Conservation (phyloP, 257 asterid genomes). For the Ilex asprella region DNA sequence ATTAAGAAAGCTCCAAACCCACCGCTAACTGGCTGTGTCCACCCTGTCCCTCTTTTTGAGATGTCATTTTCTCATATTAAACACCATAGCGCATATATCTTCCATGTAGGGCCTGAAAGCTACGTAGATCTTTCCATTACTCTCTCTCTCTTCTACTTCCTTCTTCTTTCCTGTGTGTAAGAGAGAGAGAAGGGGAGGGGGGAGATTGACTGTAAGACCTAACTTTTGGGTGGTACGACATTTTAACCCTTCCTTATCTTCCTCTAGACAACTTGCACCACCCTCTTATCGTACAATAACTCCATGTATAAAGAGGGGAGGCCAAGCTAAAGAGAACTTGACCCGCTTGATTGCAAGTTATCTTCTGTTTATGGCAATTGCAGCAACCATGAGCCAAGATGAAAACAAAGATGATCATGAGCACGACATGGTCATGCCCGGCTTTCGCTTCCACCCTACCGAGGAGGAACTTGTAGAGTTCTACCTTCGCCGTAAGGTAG, state of each 20-base stretch:
- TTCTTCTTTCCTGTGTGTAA: conserved; percentile 13
- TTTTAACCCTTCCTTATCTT: conserved; percentile 6
- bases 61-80: conserved; percentile 70
- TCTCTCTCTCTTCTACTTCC: not conserved
- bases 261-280: conserved; percentile 5
- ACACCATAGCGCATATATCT: conserved; percentile 34
- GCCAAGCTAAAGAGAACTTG: not conserved
- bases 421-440: conserved; percentile 92
- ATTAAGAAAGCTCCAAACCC: conserved; percentile 62
- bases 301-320: conserved; percentile 10
- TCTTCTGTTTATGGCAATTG: conserved; percentile 58
- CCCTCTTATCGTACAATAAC: not conserved
- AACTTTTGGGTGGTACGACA: not conserved
- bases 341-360: conserved; percentile 5
- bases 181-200: not conserved
- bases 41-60: conserved; percentile 48
- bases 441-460: conserved; percentile 94
- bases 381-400: conserved; percentile 47
- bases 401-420: conserved; percentile 30
- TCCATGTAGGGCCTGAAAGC: conserved; percentile 55
- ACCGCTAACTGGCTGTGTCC: conserved; percentile 61
- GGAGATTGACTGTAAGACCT: conserved; percentile 6
- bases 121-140: conserved; percentile 44
- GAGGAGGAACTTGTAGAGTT: conserved; percentile 96
- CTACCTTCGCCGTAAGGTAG: conserved; percentile 99